Base-by-base conservation (phyloP, 2,329 filamentous ascomycete species). In the Amauroascus verrucosus region DNA sequence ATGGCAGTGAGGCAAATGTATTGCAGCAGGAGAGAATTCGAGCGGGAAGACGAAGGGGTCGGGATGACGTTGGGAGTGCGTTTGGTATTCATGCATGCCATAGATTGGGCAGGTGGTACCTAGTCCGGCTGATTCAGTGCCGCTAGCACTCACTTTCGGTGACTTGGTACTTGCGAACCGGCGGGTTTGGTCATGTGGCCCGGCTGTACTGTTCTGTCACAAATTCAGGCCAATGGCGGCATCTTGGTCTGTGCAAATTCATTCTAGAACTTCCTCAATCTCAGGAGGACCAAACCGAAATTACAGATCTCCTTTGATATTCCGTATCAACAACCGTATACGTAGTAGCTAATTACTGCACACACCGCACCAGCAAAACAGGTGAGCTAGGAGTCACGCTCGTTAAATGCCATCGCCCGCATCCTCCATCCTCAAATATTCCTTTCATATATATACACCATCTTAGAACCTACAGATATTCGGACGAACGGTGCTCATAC, bases 51-150 rank as follows among this genome's bases (percentile, higher is more conserved):
- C n/a, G n/a, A n/a, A n/a, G n/a, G 26, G 14, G 26, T 2, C 5
- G n/a, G n/a, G 48, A 50, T 43, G 48, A 40, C 35, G 48, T 41
- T 50, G 16, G 37, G 47, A 18, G 28, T 13, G 30, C 7, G 20
- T 22, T 48, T 35, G 28, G 11, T 28, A 28, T 18, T 33, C 14
- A 32, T 33, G 26, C 44, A 46, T 18, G 14, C 41, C 13, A 13
- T 18, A 3, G 28, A 45, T 32, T n/a, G 44, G n/a, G 26, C 44
- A 20, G 26, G 44, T 46, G 44, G 37, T 40, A 40, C 14, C 37
- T 40, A 18, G 18, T 35, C 33, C 37, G 7, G 16, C 37, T 7
- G 5, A 18, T 18, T 18, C 33, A 9, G 26, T 28, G 9, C 40
- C 18, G 14, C 18, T 24, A 22, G 18, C 40, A 11, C 11, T 7